phyloP scores from a whole-genome alignment of 257 asterid species.

The Nicotiana tabacum region DNA sequence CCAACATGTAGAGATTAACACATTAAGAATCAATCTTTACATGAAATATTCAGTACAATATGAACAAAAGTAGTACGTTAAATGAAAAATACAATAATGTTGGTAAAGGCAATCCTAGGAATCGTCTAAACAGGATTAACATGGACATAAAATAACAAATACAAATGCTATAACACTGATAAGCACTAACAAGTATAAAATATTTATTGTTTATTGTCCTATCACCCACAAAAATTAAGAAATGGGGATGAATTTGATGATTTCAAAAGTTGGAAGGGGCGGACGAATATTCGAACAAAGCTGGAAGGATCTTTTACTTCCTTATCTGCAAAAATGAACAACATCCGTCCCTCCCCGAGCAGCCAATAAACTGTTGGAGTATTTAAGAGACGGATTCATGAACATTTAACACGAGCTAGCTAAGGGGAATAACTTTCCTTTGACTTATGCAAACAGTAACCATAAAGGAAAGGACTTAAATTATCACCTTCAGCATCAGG shows the following conservation, averaged over 20 bases:
- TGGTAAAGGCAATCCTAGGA: background rate
- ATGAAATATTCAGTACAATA: background rate
- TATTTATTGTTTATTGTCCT: background rate
- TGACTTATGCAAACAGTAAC: background rate
- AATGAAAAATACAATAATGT: background rate
- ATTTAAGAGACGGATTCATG: background rate
- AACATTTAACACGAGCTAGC: background rate
- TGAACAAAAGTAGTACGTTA: background rate
- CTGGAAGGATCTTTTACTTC: background rate
- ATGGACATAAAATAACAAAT: background rate
- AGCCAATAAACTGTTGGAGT: background rate
- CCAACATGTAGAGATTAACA: background rate
- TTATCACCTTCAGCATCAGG: slow-evolving; percentile 52
- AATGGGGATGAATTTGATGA: background rate
- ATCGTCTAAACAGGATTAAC: background rate
- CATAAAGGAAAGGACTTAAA: slow-evolving; percentile 6
- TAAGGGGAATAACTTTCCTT: background rate
- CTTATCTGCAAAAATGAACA: background rate
- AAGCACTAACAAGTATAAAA: background rate
- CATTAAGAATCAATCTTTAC: background rate
- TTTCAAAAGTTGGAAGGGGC: background rate
- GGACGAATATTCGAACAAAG: background rate
- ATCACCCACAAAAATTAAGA: background rate
- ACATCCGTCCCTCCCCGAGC: background rate
- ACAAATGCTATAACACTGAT: background rate